These are phyloP conservation scores for Patellaria atrata DNA, from an alignment of 495 filamentous ascomycete genomes.

Conservation along the genomic window DNA sequence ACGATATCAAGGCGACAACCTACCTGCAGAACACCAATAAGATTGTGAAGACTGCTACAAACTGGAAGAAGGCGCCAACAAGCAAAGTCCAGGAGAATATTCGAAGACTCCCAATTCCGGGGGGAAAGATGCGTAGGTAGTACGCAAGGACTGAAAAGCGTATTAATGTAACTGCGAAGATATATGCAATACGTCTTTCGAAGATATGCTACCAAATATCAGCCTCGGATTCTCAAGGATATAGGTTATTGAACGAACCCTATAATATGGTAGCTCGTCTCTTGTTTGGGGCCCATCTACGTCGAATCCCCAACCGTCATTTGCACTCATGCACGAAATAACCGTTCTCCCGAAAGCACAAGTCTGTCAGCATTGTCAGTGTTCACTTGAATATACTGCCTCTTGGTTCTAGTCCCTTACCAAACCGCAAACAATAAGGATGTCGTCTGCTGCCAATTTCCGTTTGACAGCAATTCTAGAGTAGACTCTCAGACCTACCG, in stretches of 20 bases:
- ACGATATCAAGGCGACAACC: no score
- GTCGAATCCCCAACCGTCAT: slow-evolving; percentile 10
- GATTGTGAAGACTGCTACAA: slow-evolving; percentile 4
- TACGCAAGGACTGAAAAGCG: slow-evolving; percentile 8
- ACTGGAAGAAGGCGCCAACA: slow-evolving; percentile 3
- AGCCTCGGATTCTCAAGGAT: no score
- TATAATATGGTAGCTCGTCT: slow-evolving; percentile 1
- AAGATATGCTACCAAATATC: slow-evolving; percentile 15
- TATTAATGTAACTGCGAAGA: slow-evolving; percentile 9
- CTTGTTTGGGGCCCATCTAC: neutral
- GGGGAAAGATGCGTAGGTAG: slow-evolving; percentile 13
- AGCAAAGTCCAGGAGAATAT: slow-evolving; percentile 1
- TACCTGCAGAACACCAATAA: slow-evolving; percentile 5
- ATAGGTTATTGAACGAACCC: no score
- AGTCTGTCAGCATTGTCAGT: slow-evolving; percentile 1
- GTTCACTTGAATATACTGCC: neutral
- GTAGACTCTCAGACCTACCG: slow-evolving; percentile 6
- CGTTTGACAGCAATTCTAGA: slow-evolving; percentile 6
- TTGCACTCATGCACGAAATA: slow-evolving; percentile 10
- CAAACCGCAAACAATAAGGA: slow-evolving; percentile 7
- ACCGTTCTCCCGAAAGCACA: slow-evolving; percentile 8
- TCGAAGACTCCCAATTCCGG: slow-evolving; percentile 3
- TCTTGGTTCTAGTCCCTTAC: neutral
- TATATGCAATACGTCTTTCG: slow-evolving; percentile 13
- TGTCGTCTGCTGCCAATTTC: slow-evolving; percentile 8